Evolutionary conservation across 2,329 filamentous ascomycete species (phyloP).

Genomic region (Phialophora tarda): DNA sequence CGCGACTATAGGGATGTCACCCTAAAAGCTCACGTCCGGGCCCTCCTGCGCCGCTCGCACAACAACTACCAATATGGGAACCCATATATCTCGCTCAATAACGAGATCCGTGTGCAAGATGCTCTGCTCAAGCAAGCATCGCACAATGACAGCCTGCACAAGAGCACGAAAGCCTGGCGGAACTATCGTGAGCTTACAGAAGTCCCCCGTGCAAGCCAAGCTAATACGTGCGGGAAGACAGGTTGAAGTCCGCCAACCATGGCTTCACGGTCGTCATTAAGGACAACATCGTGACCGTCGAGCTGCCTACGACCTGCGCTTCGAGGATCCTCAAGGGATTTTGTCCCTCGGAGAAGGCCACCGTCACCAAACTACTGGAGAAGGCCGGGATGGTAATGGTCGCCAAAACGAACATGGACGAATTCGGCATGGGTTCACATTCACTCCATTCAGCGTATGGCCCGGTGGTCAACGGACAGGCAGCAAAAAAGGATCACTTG

Average conservation of each 20-base stretch:
- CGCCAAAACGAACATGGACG: conserved; percentile 91
- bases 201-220: not conserved
- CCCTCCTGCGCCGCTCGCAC: conserved; percentile 18
- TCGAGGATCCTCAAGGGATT: conserved; percentile 75
- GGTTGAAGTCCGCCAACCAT: conserved; percentile 29
- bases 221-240: conserved; percentile 13
- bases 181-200: conserved; percentile 17
- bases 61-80: conserved; percentile 22
- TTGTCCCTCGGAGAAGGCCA: conserved; percentile 79
- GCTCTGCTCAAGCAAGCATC: conserved; percentile 11
- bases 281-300: conserved; percentile 73
- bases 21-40: conserved; percentile 13
- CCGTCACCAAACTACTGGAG: conserved; percentile 73
- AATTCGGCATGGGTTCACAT: conserved; percentile 94
- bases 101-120: conserved; percentile 13
- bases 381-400: conserved; percentile 66
- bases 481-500: conserved; percentile 55
- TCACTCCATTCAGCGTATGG: conserved; percentile 72
- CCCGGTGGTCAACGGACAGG: conserved; percentile 53
- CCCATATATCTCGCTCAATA: conserved; percentile 22
- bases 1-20: conserved; percentile 22
- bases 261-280: conserved; percentile 66
- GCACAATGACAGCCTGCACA: conserved; percentile 6
- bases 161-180: conserved; percentile 14
- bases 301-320: conserved; percentile 79